These are phyloP conservation scores for Blastocladiella emersonii DNA, from an alignment of 371 early-diverging fungal species.

Conservation along the genomic window DNA sequence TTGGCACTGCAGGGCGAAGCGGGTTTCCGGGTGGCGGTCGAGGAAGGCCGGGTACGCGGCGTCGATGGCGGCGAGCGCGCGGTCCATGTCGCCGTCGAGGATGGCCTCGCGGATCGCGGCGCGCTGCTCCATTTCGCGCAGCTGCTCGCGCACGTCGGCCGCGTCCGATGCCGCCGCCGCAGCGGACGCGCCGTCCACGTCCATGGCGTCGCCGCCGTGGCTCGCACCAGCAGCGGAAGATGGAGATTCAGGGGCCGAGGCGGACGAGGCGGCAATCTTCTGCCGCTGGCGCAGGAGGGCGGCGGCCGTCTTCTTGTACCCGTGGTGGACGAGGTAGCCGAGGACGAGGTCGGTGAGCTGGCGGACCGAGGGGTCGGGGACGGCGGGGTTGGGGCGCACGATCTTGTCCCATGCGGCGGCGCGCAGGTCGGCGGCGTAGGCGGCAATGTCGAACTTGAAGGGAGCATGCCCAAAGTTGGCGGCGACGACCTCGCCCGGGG, in stretches of 20 bases:
- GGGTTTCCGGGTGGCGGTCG: neutral
- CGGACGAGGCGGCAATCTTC: no score
- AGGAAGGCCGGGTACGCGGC: neutral
- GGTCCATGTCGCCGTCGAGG: neutral
- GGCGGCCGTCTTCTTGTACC: neutral
- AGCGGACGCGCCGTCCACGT: no score
- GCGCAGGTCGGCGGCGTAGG: constrained; percentile 24
- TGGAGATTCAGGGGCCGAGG: no score
- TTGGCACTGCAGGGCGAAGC: neutral
- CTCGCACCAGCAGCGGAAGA: no score
- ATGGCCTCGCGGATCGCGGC: neutral
- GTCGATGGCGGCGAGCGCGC: neutral
- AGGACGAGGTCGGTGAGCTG: neutral
- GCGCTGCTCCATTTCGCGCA: constrained; percentile 3
- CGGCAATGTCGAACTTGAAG: constrained; percentile 75
- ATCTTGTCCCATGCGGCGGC: neutral
- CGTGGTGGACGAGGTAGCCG: neutral
- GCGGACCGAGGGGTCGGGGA: no score
- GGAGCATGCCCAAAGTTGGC: constrained; percentile 79
- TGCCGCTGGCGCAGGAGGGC: neutral
- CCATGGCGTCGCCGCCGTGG: no score
- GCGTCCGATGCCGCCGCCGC: neutral
- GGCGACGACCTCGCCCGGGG: constrained; percentile 66
- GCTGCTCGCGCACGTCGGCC: neutral
- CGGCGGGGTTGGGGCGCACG: neutral